Conservation (phyloP, 495 filamentous ascomycete species). For the Penicillium subrubescens region DNA sequence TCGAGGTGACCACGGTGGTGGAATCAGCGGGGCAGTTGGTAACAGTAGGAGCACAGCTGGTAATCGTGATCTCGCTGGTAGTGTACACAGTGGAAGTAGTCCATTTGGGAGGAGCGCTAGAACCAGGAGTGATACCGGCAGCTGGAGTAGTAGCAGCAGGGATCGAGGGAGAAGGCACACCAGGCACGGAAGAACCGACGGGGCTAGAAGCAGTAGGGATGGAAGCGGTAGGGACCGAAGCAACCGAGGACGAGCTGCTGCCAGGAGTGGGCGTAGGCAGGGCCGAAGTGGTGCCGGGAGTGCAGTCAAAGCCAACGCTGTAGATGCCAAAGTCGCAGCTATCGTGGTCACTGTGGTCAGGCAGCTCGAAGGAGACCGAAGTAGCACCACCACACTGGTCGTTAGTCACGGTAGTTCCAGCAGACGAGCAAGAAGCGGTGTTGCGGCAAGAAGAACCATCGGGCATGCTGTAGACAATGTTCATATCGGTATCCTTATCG, state of each 20-base stretch:
- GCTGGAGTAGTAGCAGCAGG: conserved; percentile 15
- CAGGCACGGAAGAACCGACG: conserved; percentile 2
- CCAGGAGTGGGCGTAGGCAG: conserved; percentile 16
- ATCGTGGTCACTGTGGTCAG: conserved; percentile 51
- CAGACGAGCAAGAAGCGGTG: conserved; percentile 60
- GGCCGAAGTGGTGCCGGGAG: conserved; percentile 43
- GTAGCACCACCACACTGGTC: conserved; percentile 89
- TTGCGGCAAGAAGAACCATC: conserved; percentile 79
- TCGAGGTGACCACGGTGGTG: conserved; percentile 55
- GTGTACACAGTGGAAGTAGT: conserved; percentile 63
- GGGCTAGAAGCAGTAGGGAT: conserved; percentile 10
- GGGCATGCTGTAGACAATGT: conserved; percentile 83
- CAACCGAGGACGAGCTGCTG: background rate
- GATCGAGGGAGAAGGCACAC: conserved; percentile 7
- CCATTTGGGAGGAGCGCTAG: conserved; percentile 21
- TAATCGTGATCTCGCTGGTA: conserved; percentile 60
- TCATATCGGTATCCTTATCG: conserved; percentile 72
- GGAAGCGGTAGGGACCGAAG: conserved; percentile 7
- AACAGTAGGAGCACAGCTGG: conserved; percentile 58
- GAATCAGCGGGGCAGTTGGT: conserved; percentile 59
- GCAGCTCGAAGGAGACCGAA: conserved; percentile 74
- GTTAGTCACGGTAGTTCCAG: conserved; percentile 71
- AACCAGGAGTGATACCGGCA: conserved; percentile 19
- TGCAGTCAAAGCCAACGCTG: conserved; percentile 80
- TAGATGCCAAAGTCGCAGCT: conserved; percentile 74